Evolutionary conservation across 371 early-diverging fungal species (phyloP).

Genomic region (Mortierella sp.): DNA sequence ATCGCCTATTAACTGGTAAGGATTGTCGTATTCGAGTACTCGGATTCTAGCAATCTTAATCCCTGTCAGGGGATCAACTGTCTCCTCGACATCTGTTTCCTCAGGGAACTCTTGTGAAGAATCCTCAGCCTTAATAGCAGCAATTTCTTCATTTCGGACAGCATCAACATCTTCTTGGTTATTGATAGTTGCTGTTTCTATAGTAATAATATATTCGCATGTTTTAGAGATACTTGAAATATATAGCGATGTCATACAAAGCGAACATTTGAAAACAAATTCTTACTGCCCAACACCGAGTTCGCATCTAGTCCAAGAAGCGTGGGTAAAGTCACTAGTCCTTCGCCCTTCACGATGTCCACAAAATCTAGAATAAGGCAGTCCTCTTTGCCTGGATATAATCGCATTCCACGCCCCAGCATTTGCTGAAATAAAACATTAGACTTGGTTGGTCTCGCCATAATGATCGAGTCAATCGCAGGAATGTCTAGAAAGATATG

Average conservation of each 20-base stretch:
- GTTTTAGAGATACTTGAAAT: background rate
- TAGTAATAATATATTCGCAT: slow-evolving; percentile 1
- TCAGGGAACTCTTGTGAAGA: slow-evolving; percentile 3
- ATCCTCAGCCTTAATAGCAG: slow-evolving; percentile 10
- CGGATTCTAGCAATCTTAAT: slow-evolving; percentile 47
- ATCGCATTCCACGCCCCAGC: slow-evolving; percentile 93
- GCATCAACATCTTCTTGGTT: slow-evolving; percentile 26
- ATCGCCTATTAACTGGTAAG: slow-evolving; percentile 63
- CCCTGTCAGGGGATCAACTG: slow-evolving; percentile 23
- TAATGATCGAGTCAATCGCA: slow-evolving; percentile 86
- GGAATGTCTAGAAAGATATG: slow-evolving; percentile 79
- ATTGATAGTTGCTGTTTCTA: slow-evolving; percentile 33
- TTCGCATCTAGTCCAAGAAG: slow-evolving; percentile 75
- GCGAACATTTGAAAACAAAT: background rate
- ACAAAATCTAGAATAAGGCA: slow-evolving; percentile 93
- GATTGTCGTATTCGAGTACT: slow-evolving; percentile 67
- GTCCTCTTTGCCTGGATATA: slow-evolving; percentile 72
- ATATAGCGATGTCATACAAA: background rate
- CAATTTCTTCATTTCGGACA: slow-evolving; percentile 10
- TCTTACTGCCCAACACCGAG: slow-evolving; percentile 56
- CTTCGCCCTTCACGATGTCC: slow-evolving; percentile 66
- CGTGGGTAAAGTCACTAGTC: slow-evolving; percentile 74
- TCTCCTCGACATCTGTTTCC: slow-evolving; percentile 12
- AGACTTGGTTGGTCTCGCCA: slow-evolving; percentile 91
- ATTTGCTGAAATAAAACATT: slow-evolving; percentile 91